Evolutionary conservation across 2,329 filamentous ascomycete genomes (phyloP), one percentile per base, ranked within the genome.

Genomic region (Pseudocercospora fijiensis): DNA sequence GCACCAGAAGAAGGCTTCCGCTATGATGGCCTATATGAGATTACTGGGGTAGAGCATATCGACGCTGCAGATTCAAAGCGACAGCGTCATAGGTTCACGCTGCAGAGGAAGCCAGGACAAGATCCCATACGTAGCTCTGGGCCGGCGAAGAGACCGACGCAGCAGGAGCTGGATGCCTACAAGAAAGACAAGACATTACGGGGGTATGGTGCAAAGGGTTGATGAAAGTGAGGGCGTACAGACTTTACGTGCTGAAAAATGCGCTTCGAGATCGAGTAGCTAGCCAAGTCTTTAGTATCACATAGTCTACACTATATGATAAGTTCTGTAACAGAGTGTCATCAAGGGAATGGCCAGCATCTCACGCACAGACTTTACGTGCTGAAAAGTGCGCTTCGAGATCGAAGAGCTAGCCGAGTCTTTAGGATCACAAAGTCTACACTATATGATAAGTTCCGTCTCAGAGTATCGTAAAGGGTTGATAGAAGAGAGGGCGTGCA

Each of bases 1-100:
- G 76, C 80, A 0, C 85, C 85, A 0, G 63, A 70, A 0, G 65
- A 75, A 9, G 85, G 85, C 0, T 76, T 84, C n/a, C 75, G 85
- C 1, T 87, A 87, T 58, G 85, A 87, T 70, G 85, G 85, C 0
- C 71, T 87, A 0, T 88, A 87, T 65, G 70, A 75, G 5, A 79
- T 86, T 4, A 74, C 73, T 0, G 70, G 63, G 2, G 76, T 76
- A 55, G 71, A 80, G 63, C 59, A 78, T 0, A 37, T 81, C 1
- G 78, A 85, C 60, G 33, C 67, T 3, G 26, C 78, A 1, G 75
- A 82, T 41, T 47, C 68, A 3, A 68, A 71, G 11, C 79, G 76
- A n/a, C 77, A 78, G 2, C 77, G 79, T 20, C 78, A 83, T 69
- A 73, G 77, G 0, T 87, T 87, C 72, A 75, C 73, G 8, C 72